Conservation (phyloP, 176 grass and related monocot genomes). For the Triticum monococcum region DNA sequence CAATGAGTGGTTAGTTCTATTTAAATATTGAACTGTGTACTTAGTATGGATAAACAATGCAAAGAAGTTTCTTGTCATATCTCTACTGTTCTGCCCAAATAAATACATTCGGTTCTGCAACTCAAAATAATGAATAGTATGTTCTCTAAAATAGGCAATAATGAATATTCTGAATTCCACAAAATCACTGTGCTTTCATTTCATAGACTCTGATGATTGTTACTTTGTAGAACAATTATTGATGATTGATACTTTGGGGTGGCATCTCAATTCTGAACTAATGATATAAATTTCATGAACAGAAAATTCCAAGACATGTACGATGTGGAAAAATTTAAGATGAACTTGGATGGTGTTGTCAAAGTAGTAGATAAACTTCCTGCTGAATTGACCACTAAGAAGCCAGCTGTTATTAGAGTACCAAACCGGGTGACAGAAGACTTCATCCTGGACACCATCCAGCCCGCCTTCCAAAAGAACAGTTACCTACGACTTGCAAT, state of each 20-base stretch:
- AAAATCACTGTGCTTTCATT: background rate
- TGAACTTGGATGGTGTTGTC: conserved; percentile 65
- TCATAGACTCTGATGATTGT: background rate
- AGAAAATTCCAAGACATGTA: conserved; percentile 95
- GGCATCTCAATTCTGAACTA: background rate
- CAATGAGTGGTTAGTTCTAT: background rate
- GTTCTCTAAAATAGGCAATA: background rate
- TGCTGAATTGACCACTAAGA: conserved; percentile 53
- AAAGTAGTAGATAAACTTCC: conserved; percentile 60
- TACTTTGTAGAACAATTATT: background rate
- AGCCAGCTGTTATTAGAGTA: conserved; percentile 68
- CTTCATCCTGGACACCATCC: conserved; percentile 62
- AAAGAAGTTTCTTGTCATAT: background rate
- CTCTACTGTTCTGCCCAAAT: background rate
- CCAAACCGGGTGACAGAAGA: conserved; percentile 63
- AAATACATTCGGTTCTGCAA: background rate
- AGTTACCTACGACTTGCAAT: conserved; percentile 69
- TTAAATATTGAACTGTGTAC: background rate
- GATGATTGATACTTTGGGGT: background rate
- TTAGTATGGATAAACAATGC: background rate
- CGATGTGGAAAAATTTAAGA: conserved; percentile 63
- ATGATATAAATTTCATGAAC: conserved; percentile 28
- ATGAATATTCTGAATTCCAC: background rate
- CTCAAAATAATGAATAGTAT: conserved; percentile 12
- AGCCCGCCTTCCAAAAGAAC: conserved; percentile 69